Evolutionary conservation across 768 basidiomycete species (phyloP).

Genomic region (Russula vinacea): DNA sequence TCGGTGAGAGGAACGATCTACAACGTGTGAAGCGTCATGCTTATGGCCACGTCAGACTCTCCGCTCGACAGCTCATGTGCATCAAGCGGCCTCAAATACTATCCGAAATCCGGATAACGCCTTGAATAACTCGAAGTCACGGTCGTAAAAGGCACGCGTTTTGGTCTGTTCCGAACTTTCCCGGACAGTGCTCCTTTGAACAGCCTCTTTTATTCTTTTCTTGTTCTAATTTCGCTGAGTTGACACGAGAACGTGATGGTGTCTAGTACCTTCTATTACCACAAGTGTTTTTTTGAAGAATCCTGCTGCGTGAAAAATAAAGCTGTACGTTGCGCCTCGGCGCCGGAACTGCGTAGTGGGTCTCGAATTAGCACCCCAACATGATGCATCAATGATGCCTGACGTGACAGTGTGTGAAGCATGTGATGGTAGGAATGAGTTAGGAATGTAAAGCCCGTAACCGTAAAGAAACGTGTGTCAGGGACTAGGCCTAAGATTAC

Average conservation of each 20-base stretch:
- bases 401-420: no score
- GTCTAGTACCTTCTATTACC: background rate
- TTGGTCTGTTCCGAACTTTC: background rate
- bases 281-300: background rate
- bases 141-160: conserved; percentile 30
- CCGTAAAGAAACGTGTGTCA: no score
- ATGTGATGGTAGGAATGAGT: no score
- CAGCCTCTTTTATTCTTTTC: background rate
- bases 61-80: conserved; percentile 51
- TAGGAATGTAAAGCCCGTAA: no score
- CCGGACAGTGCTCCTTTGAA: background rate
- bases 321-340: background rate
- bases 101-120: conserved; percentile 46
- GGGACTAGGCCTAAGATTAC: no score
- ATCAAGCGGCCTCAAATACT: conserved; percentile 57
- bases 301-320: background rate
- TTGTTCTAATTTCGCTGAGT: background rate
- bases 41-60: conserved; percentile 42
- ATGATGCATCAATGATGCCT: no score
- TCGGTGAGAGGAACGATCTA: conserved; percentile 41
- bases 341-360: background rate
- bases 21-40: background rate
- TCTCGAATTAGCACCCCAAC: background rate
- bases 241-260: background rate
- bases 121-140: conserved; percentile 16